A percentile compares a stretch with the other conserved stretches of the same genome.
Evolutionary conservation across 2,329 filamentous ascomycete species (phyloP).

Genomic region (Myotisia sp.): DNA sequence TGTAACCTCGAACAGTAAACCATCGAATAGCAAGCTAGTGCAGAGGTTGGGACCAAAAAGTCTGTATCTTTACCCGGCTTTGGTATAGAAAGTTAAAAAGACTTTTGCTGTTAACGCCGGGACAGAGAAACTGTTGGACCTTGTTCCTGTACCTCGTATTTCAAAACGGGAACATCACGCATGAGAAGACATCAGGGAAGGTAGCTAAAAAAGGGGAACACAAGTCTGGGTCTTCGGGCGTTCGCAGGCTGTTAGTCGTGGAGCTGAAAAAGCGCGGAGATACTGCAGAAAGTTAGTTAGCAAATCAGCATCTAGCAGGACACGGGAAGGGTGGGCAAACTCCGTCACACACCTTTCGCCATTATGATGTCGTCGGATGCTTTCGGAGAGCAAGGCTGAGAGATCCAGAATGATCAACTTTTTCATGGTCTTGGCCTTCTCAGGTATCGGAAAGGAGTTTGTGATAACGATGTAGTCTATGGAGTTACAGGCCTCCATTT

Average conservation of each 20-base stretch:
- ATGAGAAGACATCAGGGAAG: no score
- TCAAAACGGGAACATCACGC: no score
- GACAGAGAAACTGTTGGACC: no score
- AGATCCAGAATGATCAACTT: constrained; percentile 87
- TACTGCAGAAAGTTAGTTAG: constrained; percentile 8
- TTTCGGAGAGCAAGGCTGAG: constrained; percentile 74
- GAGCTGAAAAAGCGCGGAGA: constrained; percentile 39
- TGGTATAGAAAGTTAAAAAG: no score
- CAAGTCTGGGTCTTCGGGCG: neutral
- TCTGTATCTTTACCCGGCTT: no score
- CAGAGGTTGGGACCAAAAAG: no score
- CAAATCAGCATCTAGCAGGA: neutral
- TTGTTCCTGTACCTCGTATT: no score
- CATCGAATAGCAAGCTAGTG: no score
- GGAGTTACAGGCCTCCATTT: constrained; percentile 82
- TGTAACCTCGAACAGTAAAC: no score
- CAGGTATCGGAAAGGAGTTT: constrained; percentile 87
- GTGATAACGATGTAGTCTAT: constrained; percentile 92
- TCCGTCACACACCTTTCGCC: constrained; percentile 62
- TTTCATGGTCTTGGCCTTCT: constrained; percentile 53
- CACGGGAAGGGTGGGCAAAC: constrained; percentile 19
- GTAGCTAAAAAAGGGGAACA: no score
- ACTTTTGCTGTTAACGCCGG: no score
- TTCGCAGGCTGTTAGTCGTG: constrained; percentile 37
- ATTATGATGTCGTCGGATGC: constrained; percentile 90